These are phyloP conservation scores for Marsdenia floribunda DNA, from an alignment of 257 asterid genomes.

Conservation along the genomic window DNA sequence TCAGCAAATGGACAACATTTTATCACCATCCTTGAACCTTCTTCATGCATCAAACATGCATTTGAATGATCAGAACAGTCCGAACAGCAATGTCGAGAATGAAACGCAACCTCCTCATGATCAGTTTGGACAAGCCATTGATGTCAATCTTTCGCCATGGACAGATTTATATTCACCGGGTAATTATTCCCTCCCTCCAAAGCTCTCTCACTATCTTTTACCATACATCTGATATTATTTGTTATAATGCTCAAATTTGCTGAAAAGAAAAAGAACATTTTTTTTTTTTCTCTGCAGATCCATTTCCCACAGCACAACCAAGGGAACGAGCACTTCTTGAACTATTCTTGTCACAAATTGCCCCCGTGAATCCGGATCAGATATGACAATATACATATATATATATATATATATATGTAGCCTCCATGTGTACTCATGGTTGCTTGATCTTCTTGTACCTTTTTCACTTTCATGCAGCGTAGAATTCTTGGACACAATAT, in stretches of 20 bases:
- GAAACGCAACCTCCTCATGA: conserved; percentile 29
- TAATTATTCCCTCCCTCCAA: no score
- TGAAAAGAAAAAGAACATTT: no score
- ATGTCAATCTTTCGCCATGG: conserved; percentile 73
- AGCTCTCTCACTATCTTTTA: no score
- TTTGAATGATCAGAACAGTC: conserved; percentile 39
- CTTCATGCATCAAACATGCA: conserved; percentile 37
- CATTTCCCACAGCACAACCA: conserved; percentile 49
- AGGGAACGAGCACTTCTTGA: conserved; percentile 69
- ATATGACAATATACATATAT: neutral
- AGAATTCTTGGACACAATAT: neutral
- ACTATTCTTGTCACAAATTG: conserved; percentile 55
- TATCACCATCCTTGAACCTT: conserved; percentile 39
- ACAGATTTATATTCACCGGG: conserved; percentile 56
- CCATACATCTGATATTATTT: no score
- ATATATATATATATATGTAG: no score
- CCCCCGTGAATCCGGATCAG: conserved; percentile 45
- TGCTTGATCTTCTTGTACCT: neutral
- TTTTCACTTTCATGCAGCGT: neutral
- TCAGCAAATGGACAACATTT: conserved; percentile 42
- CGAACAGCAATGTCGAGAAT: conserved; percentile 47
- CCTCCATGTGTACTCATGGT: neutral
- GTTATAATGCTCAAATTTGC: no score
- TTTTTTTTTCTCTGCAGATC: conserved; percentile 22
- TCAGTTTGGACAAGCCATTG: conserved; percentile 45